These are phyloP conservation scores for Termitomyces titanicus DNA, from an alignment of 768 basidiomycete species.

Conservation along the genomic window DNA sequence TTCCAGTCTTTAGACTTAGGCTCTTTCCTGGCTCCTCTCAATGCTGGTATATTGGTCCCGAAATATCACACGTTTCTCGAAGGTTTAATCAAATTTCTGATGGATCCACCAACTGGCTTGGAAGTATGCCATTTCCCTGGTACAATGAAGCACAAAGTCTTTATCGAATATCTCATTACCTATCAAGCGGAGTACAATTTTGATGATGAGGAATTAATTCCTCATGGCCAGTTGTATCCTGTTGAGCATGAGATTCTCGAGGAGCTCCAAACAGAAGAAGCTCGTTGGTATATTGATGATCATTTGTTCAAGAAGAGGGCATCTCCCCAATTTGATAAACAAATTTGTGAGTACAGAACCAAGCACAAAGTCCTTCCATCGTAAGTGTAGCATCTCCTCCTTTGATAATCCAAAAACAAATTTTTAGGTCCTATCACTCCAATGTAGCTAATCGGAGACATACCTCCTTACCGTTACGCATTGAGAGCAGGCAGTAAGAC, in stretches of 20 bases:
- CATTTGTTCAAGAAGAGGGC: background rate
- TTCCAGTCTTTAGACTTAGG: background rate
- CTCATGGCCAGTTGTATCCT: background rate
- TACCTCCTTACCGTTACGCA: background rate
- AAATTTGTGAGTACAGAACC: background rate
- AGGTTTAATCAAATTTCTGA: background rate
- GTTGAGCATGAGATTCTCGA: background rate
- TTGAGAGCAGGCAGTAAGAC: background rate
- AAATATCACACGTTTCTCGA: background rate
- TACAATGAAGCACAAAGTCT: background rate
- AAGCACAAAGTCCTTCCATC: background rate
- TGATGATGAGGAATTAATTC: background rate
- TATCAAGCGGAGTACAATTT: background rate
- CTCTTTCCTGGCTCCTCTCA: background rate
- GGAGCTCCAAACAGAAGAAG: background rate
- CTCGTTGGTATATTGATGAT: background rate
- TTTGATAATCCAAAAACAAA: too few species aligned
- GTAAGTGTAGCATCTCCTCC: background rate
- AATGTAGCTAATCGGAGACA: background rate
- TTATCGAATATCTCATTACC: background rate
- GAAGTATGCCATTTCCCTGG: background rate
- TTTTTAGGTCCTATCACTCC: background rate
- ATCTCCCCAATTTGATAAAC: background rate
- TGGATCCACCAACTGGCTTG: background rate
- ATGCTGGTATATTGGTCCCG: background rate